Conservation (phyloP, 129 eudicot genomes). For the Deinandra increscens region DNA sequence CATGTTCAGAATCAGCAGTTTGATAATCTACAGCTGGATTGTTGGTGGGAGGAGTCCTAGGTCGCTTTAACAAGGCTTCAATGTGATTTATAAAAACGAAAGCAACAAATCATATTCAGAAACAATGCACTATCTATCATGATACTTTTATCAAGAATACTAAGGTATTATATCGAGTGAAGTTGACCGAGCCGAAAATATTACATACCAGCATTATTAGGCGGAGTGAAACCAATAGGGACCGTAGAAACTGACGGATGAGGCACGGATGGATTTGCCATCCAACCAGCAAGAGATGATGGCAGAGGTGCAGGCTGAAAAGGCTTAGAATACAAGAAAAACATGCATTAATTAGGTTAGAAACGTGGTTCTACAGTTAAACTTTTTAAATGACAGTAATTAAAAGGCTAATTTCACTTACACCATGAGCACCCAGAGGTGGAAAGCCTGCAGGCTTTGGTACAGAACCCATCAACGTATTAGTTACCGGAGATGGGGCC, state of each 20-base stretch:
- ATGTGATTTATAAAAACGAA: conserved; percentile 16
- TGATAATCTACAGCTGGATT: conserved; percentile 68
- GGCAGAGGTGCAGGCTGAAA: conserved; percentile 77
- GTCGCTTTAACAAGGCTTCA: conserved; percentile 66
- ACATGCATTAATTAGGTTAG: not conserved
- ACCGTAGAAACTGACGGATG: conserved; percentile 75
- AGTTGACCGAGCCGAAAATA: not conserved
- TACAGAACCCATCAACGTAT: conserved; percentile 56
- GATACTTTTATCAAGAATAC: not conserved
- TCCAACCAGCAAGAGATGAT: conserved; percentile 81
- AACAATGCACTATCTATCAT: not conserved
- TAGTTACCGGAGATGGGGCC: conserved; percentile 76
- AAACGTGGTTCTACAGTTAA: not conserved
- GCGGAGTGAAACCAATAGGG: conserved; percentile 63
- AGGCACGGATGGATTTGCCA: conserved; percentile 73
- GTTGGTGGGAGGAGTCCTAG: conserved; percentile 76
- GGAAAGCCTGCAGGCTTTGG: conserved; percentile 67
- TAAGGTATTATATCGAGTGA: not conserved
- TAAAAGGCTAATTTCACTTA: conserved; percentile 37
- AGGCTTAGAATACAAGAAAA: conserved; percentile 43
- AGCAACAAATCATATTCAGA: conserved; percentile 15
- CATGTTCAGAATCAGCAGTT: conserved; percentile 83
- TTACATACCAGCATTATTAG: conserved; percentile 54
- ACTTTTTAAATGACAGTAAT: not conserved
- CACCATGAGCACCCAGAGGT: conserved; percentile 76